Percentiles rank a stretch among this genome's conserved stretches.
Evolutionary conservation across 495 filamentous ascomycete genomes (phyloP).

Genomic region (Diplogelasinospora grovesii): DNA sequence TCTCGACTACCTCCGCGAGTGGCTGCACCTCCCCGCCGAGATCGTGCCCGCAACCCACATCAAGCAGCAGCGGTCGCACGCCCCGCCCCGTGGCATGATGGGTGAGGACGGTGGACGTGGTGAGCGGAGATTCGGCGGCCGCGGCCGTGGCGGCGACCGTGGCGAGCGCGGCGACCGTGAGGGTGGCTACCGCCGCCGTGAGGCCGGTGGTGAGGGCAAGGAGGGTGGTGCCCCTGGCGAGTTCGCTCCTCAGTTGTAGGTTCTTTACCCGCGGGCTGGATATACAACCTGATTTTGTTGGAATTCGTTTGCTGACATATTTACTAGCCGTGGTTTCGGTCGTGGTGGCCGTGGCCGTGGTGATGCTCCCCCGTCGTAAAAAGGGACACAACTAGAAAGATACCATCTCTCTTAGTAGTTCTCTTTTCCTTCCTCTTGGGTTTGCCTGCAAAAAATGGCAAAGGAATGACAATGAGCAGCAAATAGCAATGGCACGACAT

Average conservation of each 20-base stretch:
- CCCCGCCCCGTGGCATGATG: slow-evolving; percentile 97
- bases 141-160: slow-evolving; percentile 55
- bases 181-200: slow-evolving; percentile 86
- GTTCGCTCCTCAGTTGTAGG: slow-evolving; percentile 88
- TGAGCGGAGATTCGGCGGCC: slow-evolving; percentile 56
- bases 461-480: slow-evolving; percentile 27
- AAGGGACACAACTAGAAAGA: slow-evolving; percentile 21
- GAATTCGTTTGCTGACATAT: slow-evolving; percentile 22
- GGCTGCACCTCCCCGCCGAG: slow-evolving; percentile 99
- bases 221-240: slow-evolving; percentile 93
- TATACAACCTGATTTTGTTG: neutral
- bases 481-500: slow-evolving; percentile 44
- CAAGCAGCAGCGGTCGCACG: slow-evolving; percentile 99
- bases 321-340: slow-evolving; percentile 74
- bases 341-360: slow-evolving; percentile 70
- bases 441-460: slow-evolving; percentile 20
- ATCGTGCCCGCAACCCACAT: slow-evolving; percentile 99
- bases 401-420: slow-evolving; percentile 27
- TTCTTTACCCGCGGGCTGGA: slow-evolving; percentile 16
- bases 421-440: slow-evolving; percentile 10
- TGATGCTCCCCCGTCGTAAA: slow-evolving; percentile 63
- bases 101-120: slow-evolving; percentile 82
- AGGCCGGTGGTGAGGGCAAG: slow-evolving; percentile 74
- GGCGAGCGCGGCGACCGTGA: slow-evolving; percentile 73
- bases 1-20: slow-evolving; percentile 99